phyloP scores from a whole-genome alignment of 179 eudicot species.

The Patellifolia procumbens region DNA sequence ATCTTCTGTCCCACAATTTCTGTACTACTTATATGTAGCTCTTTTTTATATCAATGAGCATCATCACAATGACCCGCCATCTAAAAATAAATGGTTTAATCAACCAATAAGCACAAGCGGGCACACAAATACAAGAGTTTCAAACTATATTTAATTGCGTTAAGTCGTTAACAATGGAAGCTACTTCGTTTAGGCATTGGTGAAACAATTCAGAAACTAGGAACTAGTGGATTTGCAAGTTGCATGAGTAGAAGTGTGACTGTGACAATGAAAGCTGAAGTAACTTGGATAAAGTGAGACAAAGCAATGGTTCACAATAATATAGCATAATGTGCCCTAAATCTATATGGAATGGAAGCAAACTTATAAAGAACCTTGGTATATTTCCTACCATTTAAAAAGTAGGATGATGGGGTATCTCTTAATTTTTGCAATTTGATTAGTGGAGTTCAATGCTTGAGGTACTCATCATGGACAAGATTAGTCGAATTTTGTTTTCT shows the following conservation, averaged over 20 bases:
- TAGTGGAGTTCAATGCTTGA: conserved; percentile 1
- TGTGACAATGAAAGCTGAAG: conserved; percentile 10
- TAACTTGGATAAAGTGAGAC: neutral
- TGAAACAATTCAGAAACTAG: neutral
- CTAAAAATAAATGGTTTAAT: too few species aligned
- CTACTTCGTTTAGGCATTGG: conserved; percentile 7
- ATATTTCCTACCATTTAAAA: conserved; percentile 13
- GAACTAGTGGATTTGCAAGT: conserved; percentile 9
- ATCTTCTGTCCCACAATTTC: too few species aligned
- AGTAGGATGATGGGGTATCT: conserved; percentile 6
- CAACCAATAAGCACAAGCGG: too few species aligned
- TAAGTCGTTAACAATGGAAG: neutral
- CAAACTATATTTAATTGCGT: neutral
- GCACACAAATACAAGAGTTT: too few species aligned
- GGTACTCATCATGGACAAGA: neutral
- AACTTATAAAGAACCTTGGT: conserved; percentile 7
- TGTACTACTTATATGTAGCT: too few species aligned
- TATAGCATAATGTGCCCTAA: conserved; percentile 23
- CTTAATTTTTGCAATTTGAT: neutral
- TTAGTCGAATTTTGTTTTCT: neutral
- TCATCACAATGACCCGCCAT: too few species aligned
- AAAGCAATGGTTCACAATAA: conserved; percentile 36
- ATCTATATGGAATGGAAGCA: neutral
- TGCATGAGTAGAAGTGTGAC: conserved; percentile 8
- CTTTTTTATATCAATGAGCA: too few species aligned